phyloP scores from a whole-genome alignment of 768 basidiomycete genomes.

The Botryobasidium botryosum region DNA sequence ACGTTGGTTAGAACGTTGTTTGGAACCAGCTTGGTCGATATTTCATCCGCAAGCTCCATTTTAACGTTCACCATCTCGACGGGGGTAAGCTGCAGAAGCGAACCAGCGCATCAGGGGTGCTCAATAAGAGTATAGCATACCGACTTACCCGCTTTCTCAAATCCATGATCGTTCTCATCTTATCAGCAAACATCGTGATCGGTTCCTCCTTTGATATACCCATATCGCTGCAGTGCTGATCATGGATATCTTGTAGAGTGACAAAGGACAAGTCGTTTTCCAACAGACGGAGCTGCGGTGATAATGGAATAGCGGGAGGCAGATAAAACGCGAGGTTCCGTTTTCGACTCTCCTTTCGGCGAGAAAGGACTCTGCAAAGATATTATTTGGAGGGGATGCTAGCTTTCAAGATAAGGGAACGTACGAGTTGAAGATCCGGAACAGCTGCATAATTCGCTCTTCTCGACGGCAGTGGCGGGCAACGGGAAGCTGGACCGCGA shows the following conservation, averaged over 20 bases:
- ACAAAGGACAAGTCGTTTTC: slow-evolving; percentile 87
- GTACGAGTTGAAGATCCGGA: slow-evolving; percentile 88
- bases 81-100: slow-evolving; percentile 21
- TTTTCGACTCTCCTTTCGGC: slow-evolving; percentile 86
- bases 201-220: slow-evolving; percentile 79
- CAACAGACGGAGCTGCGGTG: slow-evolving; percentile 66
- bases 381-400: slow-evolving; percentile 1
- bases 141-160: slow-evolving; percentile 14
- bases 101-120: not conserved
- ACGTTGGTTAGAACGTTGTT: slow-evolving; percentile 77
- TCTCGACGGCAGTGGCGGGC: slow-evolving; percentile 77
- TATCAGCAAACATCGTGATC: slow-evolving; percentile 69
- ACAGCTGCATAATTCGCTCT: slow-evolving; percentile 79
- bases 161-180: slow-evolving; percentile 33
- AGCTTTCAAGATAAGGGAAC: slow-evolving; percentile 14
- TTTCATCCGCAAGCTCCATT: slow-evolving; percentile 80
- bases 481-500: slow-evolving; percentile 79
- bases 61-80: slow-evolving; percentile 51
- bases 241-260: slow-evolving; percentile 84
- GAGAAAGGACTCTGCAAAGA: slow-evolving; percentile 46
- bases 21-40: slow-evolving; percentile 72
- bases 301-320: slow-evolving; percentile 71
- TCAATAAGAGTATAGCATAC: not conserved
- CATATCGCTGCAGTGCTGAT: slow-evolving; percentile 61
- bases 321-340: slow-evolving; percentile 84